Evolutionary conservation across 2,329 filamentous ascomycete genomes (phyloP).

Genomic region (Colletotrichum sp.): DNA sequence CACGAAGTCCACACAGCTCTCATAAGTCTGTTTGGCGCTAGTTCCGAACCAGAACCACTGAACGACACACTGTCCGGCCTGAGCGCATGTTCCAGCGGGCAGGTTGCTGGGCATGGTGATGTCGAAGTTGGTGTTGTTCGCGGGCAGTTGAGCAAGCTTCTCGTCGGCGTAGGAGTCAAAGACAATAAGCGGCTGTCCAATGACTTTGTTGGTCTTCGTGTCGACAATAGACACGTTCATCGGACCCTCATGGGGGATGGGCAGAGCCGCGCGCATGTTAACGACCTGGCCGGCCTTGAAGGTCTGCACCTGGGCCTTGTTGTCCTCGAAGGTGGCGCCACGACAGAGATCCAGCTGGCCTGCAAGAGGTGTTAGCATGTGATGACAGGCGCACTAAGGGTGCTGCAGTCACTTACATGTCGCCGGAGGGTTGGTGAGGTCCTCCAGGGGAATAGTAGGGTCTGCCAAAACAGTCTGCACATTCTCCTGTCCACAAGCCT

Average conservation of each 20-base stretch:
- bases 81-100: conserved; percentile 29
- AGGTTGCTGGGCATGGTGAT: conserved; percentile 38
- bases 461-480: conserved; percentile 38
- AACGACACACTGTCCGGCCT: conserved; percentile 38
- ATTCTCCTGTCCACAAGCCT: conserved; percentile 46
- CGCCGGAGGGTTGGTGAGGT: conserved; percentile 25
- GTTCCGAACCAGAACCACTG: conserved; percentile 53
- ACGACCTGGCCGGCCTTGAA: conserved; percentile 48
- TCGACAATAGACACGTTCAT: conserved; percentile 64
- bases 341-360: conserved; percentile 47
- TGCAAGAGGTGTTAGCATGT: neutral
- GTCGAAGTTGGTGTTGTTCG: conserved; percentile 50
- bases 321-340: conserved; percentile 51
- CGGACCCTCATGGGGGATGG: conserved; percentile 50
- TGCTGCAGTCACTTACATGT: conserved; percentile 27
- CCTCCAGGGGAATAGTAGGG: conserved; percentile 38
- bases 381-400: neutral
- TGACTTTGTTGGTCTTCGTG: conserved; percentile 53
- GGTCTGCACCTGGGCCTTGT: conserved; percentile 44
- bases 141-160: conserved; percentile 33
- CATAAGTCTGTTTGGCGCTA: conserved; percentile 40
- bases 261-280: conserved; percentile 42
- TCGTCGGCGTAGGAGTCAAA: conserved; percentile 61
- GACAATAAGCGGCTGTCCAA: conserved; percentile 57
- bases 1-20: conserved; percentile 42